These are phyloP conservation scores for Psilocybe mexicana DNA, from an alignment of 1,284 basidiomycete genomes.

Conservation along the genomic window DNA sequence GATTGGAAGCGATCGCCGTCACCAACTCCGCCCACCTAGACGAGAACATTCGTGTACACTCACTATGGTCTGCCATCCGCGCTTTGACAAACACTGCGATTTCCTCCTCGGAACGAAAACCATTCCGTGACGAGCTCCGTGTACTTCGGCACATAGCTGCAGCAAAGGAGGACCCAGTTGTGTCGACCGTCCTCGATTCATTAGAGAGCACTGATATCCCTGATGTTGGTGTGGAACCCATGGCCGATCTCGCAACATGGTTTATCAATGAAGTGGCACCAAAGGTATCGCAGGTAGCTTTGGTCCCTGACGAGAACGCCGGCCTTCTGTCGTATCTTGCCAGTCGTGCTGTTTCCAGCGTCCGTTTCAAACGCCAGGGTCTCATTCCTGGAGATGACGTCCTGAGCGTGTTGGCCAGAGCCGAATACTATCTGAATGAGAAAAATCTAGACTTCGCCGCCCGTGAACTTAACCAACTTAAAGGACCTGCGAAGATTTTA, in stretches of 20 bases:
- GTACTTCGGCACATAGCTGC: constrained; percentile 76
- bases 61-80: constrained; percentile 76
- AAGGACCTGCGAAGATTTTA: constrained; percentile 82
- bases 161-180: constrained; percentile 69
- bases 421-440: constrained; percentile 89
- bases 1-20: constrained; percentile 86
- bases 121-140: constrained; percentile 90
- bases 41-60: constrained; percentile 86
- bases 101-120: constrained; percentile 62
- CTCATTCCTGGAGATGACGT: constrained; percentile 82
- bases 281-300: constrained; percentile 82
- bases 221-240: constrained; percentile 86
- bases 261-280: constrained; percentile 86
- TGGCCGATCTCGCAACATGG: constrained; percentile 88
- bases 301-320: constrained; percentile 88
- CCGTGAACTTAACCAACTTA: constrained; percentile 89
- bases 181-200: constrained; percentile 66
- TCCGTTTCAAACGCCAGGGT: constrained; percentile 80
- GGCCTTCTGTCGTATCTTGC: constrained; percentile 89
- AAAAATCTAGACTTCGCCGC: constrained; percentile 93
- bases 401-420: constrained; percentile 82
- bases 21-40: constrained; percentile 91
- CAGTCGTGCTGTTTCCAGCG: constrained; percentile 72
- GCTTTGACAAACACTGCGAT: constrained; percentile 60
- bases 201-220: constrained; percentile 79